Conservation (phyloP, 495 filamentous ascomycete genomes). For the Talaromyces stipitatus region DNA sequence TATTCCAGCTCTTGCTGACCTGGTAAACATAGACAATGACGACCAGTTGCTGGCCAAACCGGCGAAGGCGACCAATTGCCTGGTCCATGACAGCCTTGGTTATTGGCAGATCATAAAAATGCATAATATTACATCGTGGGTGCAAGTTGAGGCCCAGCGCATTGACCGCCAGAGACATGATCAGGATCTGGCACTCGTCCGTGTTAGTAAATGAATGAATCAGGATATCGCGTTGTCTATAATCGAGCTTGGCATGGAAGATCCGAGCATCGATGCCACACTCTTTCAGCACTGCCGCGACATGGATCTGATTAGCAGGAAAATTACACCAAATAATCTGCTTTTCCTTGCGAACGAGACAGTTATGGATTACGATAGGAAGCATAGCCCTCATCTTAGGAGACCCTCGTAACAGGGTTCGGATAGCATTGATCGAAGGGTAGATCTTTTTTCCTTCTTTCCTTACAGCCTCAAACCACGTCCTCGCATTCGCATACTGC, state of each 20-base stretch:
- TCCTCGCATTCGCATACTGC: neutral
- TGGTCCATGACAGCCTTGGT: neutral
- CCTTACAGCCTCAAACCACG: neutral
- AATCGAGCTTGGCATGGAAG: neutral
- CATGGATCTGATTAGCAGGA: neutral
- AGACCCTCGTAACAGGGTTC: neutral
- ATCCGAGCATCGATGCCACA: neutral
- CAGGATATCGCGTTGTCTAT: neutral
- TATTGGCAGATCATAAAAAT: neutral
- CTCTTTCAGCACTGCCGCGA: neutral
- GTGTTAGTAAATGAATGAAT: neutral
- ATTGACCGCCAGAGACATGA: conserved; percentile 1
- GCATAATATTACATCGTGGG: neutral
- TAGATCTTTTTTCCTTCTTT: neutral
- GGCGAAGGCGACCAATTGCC: conserved; percentile 1
- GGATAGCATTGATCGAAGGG: neutral
- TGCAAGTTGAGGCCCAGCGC: neutral
- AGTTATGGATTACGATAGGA: neutral
- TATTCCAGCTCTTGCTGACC: neutral
- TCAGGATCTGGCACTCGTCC: neutral
- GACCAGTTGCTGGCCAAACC: neutral
- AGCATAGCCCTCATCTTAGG: neutral
- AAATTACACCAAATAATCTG: conserved; percentile 2
- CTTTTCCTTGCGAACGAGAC: neutral
- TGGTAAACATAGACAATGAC: neutral